phyloP scores from a whole-genome alignment of 345 rosid species.

The Punica granatum region DNA sequence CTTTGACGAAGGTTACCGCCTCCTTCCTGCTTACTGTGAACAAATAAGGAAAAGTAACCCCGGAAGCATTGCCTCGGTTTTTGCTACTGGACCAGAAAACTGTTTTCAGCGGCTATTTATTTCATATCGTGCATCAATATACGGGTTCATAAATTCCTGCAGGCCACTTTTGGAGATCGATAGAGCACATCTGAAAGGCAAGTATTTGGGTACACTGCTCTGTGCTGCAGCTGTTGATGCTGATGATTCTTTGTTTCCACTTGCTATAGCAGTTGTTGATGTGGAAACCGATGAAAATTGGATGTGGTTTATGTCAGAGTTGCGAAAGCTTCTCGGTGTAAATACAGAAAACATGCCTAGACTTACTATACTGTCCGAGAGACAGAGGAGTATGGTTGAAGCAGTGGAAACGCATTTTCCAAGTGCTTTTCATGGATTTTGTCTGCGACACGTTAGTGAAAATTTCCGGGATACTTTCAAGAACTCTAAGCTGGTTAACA shows the following conservation, averaged over 20 bases:
- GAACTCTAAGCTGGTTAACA: constrained; percentile 82
- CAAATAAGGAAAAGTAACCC: constrained; percentile 75
- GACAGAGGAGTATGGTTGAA: constrained; percentile 74
- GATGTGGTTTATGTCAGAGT: constrained; percentile 97
- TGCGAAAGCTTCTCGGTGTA: constrained; percentile 91
- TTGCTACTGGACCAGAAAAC: constrained; percentile 74
- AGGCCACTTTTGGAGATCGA: constrained; percentile 95
- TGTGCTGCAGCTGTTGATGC: constrained; percentile 98
- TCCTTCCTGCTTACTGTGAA: constrained; percentile 88
- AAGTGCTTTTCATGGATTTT: constrained; percentile 85
- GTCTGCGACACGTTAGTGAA: constrained; percentile 82
- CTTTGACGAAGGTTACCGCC: constrained; percentile 88
- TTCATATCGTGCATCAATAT: constrained; percentile 82
- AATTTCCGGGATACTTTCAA: constrained; percentile 91
- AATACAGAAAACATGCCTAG: constrained; percentile 94
- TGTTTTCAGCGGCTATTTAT: constrained; percentile 94
- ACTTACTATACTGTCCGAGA: constrained; percentile 93
- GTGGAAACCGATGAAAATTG: constrained; percentile 82
- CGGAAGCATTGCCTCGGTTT: constrained; percentile 88
- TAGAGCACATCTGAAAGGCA: constrained; percentile 86
- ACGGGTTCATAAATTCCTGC: constrained; percentile 84
- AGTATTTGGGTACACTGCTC: constrained; percentile 75
- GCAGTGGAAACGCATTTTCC: constrained; percentile 99
- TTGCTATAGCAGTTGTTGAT: constrained; percentile 88
- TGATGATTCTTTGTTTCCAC: constrained; percentile 71